Evolutionary conservation across 805 yeast genomes (phyloP), one percentile per base, ranked within the genome.

Genomic region (Lipomyces sp.): DNA sequence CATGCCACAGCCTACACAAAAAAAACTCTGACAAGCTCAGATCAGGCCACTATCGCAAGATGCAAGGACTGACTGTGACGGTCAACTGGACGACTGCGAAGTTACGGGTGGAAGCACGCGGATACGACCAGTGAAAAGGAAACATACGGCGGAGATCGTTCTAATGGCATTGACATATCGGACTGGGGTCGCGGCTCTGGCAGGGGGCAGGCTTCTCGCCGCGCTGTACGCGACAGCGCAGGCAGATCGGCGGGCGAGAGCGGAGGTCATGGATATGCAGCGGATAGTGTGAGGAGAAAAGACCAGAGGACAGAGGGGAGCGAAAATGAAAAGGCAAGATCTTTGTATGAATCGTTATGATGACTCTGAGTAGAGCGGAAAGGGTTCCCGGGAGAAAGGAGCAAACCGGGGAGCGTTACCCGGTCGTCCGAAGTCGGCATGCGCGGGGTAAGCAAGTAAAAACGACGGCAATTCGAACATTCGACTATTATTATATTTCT

Each of bases 61-160:
- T 5, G 24, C 34, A 35, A 50, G 10, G 29, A 29, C 55, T 30
- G 32, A 13, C 13, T 32, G 32, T 13, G n/a, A 6, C 15, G 4
- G 30, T 24, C 18, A 18, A 18, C 30, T 10, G 57, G 8, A 33
- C 24, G 34, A 8, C 13, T 30, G 42, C 39, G 29, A 29, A 4
- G n/a, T 34, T 57, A 7, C 42, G 15, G 33, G 5, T 15, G 32
- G n/a, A 37, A 6, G 33, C 15, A 42, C n/a, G 18, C 24, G 54
- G 8, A 32, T 15, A 37, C 10, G 57, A 51, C 15, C 6, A 37
- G 62, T 51, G 37, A n/a, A 4, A 11, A 45, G 50, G 39, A 33
- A 37, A 64, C 67, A 8, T 60, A 64, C 67, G 53, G 61, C 67
- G 11, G 67, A 64, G 58, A 24, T 37, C 30, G 61, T 53, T 45